These are phyloP conservation scores for Heliosperma pusillum DNA, from an alignment of 148 eudicot genomes.

Conservation along the genomic window DNA sequence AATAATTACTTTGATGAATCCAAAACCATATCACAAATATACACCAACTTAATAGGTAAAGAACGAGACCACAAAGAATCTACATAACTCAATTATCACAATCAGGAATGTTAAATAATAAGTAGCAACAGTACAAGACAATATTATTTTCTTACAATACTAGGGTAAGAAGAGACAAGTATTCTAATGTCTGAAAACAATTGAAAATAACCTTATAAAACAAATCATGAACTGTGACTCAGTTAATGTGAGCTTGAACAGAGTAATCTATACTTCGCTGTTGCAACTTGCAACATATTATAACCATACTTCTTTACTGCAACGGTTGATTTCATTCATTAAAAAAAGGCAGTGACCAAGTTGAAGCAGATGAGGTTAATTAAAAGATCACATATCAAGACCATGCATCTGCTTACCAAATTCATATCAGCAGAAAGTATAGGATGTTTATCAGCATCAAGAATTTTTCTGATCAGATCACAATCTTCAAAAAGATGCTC, in stretches of 20 bases:
- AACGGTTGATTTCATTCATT: background rate
- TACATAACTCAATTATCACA: background rate
- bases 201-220: background rate
- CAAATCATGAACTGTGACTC: background rate
- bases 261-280: background rate
- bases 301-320: background rate
- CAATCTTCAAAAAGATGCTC: slow-evolving; percentile 71
- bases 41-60: background rate
- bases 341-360: background rate
- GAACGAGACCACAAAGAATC: background rate
- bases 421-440: slow-evolving; percentile 46
- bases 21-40: background rate
- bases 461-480: slow-evolving; percentile 58
- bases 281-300: background rate
- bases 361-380: background rate
- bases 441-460: slow-evolving; percentile 61
- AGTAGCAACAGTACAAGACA: background rate
- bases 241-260: background rate
- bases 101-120: no score
- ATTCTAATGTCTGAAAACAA: no score
- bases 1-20: background rate
- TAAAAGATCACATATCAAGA: background rate
- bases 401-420: slow-evolving; percentile 39
- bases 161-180: background rate
- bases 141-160: background rate